These are phyloP conservation scores for Lactarius sanguifluus DNA, from an alignment of 768 basidiomycete genomes.

Conservation along the genomic window DNA sequence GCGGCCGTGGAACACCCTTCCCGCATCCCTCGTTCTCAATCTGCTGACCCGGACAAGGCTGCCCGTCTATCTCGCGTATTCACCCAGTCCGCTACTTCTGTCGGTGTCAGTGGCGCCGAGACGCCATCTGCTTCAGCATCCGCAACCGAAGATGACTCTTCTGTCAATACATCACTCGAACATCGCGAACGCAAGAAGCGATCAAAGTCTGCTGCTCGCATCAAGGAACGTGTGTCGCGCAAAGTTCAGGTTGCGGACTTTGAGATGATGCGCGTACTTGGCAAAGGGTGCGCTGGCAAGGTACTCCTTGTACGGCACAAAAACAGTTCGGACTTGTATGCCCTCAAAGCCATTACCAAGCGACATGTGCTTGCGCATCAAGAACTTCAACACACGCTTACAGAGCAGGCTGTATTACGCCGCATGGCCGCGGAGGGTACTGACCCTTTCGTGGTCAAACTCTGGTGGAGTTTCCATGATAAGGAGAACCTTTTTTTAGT, in stretches of 20 bases:
- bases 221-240: slow-evolving; percentile 53
- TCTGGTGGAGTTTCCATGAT: slow-evolving; percentile 98
- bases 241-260: slow-evolving; percentile 90
- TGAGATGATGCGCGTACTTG: slow-evolving; percentile 94
- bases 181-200: slow-evolving; percentile 52
- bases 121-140: slow-evolving; percentile 53
- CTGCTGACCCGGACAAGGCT: slow-evolving; percentile 71
- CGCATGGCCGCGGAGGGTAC: slow-evolving; percentile 85
- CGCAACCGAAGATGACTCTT: slow-evolving; percentile 63
- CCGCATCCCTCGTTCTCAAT: slow-evolving; percentile 74
- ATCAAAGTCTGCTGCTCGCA: slow-evolving; percentile 49
- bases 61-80: slow-evolving; percentile 59
- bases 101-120: slow-evolving; percentile 29
- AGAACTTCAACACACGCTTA: slow-evolving; percentile 93
- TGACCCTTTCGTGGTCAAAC: slow-evolving; percentile 93
- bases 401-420: slow-evolving; percentile 94
- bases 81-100: slow-evolving; percentile 44
- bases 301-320: slow-evolving; percentile 89
- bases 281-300: slow-evolving; percentile 97
- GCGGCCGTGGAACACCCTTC: slow-evolving; percentile 34
- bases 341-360: slow-evolving; percentile 98
- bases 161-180: slow-evolving; percentile 55
- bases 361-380: slow-evolving; percentile 95
- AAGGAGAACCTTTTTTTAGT: slow-evolving; percentile 96
- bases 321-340: slow-evolving; percentile 69